Evolutionary conservation across 1,284 basidiomycete species (phyloP), one percentile per base, ranked within the genome.

Genomic region (Malassezia obtusa): DNA sequence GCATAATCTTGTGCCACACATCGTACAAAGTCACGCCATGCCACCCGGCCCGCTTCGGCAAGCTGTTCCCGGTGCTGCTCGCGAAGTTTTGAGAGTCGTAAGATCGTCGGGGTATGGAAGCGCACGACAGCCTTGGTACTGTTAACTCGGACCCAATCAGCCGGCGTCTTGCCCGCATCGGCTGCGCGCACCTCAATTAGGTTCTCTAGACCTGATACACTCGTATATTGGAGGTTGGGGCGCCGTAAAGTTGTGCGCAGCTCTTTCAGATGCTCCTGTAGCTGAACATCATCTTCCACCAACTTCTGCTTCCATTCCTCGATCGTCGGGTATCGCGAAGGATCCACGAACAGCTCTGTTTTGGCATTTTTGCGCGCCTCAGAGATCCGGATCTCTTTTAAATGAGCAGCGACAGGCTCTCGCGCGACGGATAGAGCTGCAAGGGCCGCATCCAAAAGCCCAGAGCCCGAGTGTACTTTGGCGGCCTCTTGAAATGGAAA

Each of bases 71-170:
- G 80, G 56, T 81, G 82, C 67, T 84, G 87, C 35, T 86, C 83
- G 35, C 84, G 81, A 64, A 88, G 83, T 59, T 85, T 80, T 1
- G 85, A 73, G 74, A 86, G 81, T 17, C 76, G 74, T 46, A 82
- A 79, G 17, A 87, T 80, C 26, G 79, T 78, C 0, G 89, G 88
- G 0, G 89, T 83, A 48, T 86, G 85, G 72, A 87, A 95, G n/a
- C 92, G 80, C 41, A 83, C 81, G 24, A 80, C 77, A 17, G 76
- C 76, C 73, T 84, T 90, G 0, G 90, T 95, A 38, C 59, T 83
- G 32, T 83, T 87, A 45, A 90, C 78, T 33, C 86, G 77, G 41
- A 82, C 77, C 90, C 91, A 98, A 52, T 81, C 80, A 6, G 80
- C 79, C 0, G 92, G 92, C 3, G 89, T 82, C 10, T 80, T 80